Conservation (phyloP, 2,329 filamentous ascomycete genomes). For the Aspergillus ustus region DNA sequence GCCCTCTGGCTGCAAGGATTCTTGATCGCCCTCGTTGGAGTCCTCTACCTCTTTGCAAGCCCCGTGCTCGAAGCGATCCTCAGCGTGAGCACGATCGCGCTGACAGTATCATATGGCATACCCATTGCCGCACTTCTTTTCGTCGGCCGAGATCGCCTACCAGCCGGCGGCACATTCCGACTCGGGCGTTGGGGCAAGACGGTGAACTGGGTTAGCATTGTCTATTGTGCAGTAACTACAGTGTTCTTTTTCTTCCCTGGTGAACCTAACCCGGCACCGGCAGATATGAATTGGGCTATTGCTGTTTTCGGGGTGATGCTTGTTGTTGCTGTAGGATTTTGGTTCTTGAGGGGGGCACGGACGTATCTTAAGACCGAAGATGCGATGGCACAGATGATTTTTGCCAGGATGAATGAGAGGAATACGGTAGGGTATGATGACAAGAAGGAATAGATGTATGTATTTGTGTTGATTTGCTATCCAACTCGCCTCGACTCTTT, state of each 20-base stretch:
- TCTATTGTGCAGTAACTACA: constrained; percentile 58
- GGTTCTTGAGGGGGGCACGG: constrained; percentile 53
- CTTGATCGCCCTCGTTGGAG: constrained; percentile 55
- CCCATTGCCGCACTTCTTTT: constrained; percentile 56
- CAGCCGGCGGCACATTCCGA: constrained; percentile 47
- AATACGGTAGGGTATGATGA: neutral
- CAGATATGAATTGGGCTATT: constrained; percentile 63
- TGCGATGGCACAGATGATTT: constrained; percentile 31
- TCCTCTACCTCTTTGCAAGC: constrained; percentile 60
- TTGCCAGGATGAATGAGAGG: constrained; percentile 24
- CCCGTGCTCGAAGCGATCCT: constrained; percentile 60
- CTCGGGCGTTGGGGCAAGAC: constrained; percentile 50
- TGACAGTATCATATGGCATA: constrained; percentile 58
- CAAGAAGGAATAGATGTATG: neutral
- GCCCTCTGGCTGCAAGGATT: constrained; percentile 58
- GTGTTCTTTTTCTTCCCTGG: constrained; percentile 62
- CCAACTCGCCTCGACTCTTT: no score
- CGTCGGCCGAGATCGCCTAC: constrained; percentile 59
- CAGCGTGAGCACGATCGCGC: constrained; percentile 61
- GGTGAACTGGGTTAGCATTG: constrained; percentile 55
- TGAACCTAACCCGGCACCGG: constrained; percentile 48
- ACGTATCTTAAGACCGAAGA: constrained; percentile 42
- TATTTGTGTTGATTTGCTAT: neutral
- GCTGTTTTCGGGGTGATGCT: constrained; percentile 62
- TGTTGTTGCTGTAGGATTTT: constrained; percentile 55